Evolutionary conservation across 306 rosid species (phyloP), one percentile per base, ranked within the genome.

Genomic region (Glycine soja): DNA sequence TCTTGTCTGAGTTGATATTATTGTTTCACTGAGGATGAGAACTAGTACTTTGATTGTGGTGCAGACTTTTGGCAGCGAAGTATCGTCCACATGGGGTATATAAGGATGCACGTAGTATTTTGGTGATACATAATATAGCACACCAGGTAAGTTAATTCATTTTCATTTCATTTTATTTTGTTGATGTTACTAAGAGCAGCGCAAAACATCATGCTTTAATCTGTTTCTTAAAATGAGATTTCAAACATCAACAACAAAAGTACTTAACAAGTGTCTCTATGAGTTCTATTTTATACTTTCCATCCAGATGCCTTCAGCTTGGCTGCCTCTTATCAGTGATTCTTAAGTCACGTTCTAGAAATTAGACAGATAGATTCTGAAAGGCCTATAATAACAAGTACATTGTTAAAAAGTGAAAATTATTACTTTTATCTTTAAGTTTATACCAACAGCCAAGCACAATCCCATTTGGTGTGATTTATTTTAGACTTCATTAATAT

Each of bases 1-100:
- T 72, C 24, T 52, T 59, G 11, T 87, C 30, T 24, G 2, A 24
- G 30, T 24, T 24, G 74, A 72, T 74, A 80, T 57, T 81, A 46
- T 65, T 54, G 65, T 46, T 82, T 70, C 84, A 66, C 69, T 74
- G 58, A 68, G 63, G 54, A 64, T 58, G 77, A 59, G 24, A 45
- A 40, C 45, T 83, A 51, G 47, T 66, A 18, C 30, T 67, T 81
- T 80, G 63, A 82, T 75, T 88, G 67, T 24, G 30, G 2, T 91
- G 87, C 91, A 94, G 98, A 69, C 90, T 94, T 83, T 84, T 94
- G 89, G 97, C 94, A 8, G 88, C 95, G 2, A 94, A 92, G 83
- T 92, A 94, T 88, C 95, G 94, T 72, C 95, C 97, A 6, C 72
- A 86, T 83, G 98, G 95, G 80, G 89, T 89, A 63, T 88, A 92